Evolutionary conservation across 345 rosid genomes (phyloP).

Genomic region (Sonneratia caseolaris): DNA sequence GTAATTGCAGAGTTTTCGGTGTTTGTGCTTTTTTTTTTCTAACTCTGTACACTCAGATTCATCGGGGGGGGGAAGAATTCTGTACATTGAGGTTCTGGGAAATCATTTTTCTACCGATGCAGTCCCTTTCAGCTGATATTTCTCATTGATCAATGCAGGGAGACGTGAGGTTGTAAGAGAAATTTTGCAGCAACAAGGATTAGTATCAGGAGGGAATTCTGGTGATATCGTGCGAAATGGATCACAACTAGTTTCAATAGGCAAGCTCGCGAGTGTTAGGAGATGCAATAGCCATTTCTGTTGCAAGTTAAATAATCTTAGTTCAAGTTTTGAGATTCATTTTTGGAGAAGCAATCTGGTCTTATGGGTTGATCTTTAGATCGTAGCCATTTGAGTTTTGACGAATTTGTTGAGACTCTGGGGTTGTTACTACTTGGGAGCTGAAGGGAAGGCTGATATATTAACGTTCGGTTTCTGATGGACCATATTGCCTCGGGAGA

Average conservation of each 20-base stretch:
- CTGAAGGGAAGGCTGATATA: conserved; percentile 6
- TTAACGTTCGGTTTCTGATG: conserved; percentile 19
- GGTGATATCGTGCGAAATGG: not conserved
- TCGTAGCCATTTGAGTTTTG: conserved; percentile 6
- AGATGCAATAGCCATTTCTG: conserved; percentile 8
- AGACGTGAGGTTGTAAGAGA: not conserved
- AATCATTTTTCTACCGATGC: not conserved
- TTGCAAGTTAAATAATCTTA: conserved; percentile 12
- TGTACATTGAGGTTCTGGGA: not conserved
- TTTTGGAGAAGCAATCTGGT: conserved; percentile 10
- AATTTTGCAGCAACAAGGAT: not conserved
- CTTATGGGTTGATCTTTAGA: conserved; percentile 9
- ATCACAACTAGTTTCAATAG: not conserved
- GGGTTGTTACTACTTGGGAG: not conserved
- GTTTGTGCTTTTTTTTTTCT: not conserved
- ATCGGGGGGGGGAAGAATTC: too few species aligned
- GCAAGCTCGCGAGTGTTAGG: conserved; percentile 9
- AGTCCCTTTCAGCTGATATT: not conserved
- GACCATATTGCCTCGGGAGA: conserved; percentile 21
- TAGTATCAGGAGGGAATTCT: not conserved
- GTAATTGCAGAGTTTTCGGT: not conserved
- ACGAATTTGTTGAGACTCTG: too few species aligned
- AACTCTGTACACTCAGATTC: not conserved
- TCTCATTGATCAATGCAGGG: not conserved
- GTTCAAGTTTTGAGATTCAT: conserved; percentile 8